A percentile compares a stretch with the other conserved stretches of the same genome.
Evolutionary conservation across 2,329 filamentous ascomycete species (phyloP).

Genomic region (Calonectria hawksworthii): DNA sequence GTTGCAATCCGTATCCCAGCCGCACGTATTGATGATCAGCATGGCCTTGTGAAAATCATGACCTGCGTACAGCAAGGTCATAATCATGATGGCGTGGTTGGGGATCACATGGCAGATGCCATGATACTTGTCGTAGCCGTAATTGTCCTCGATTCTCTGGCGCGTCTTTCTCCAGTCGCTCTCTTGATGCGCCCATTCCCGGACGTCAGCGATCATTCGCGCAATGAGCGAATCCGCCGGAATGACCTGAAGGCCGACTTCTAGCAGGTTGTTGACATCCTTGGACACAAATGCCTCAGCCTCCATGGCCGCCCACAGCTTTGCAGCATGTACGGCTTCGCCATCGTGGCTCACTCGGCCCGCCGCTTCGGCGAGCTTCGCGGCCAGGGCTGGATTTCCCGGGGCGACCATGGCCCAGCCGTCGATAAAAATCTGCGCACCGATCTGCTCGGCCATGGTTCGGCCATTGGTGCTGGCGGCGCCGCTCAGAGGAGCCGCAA

Average conservation of each 20-base stretch:
- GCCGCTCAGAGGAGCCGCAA: constrained; percentile 16
- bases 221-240: background rate
- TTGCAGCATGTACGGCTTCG: background rate
- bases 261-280: background rate
- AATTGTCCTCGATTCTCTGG: background rate
- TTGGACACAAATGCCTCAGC: background rate
- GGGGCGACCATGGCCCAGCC: background rate
- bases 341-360: background rate
- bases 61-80: background rate
- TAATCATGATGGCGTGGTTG: background rate
- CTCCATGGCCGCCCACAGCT: background rate
- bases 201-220: background rate
- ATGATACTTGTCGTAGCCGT: background rate
- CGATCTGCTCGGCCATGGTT: background rate
- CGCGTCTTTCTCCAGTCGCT: background rate
- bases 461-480: background rate
- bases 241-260: background rate
- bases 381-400: background rate
- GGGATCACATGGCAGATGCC: background rate
- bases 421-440: background rate
- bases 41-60: background rate
- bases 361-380: background rate
- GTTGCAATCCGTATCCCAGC: background rate
- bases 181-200: background rate
- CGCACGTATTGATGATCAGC: background rate